Conservation (phyloP, 306 rosid genomes). For the Trifolium pratense region DNA sequence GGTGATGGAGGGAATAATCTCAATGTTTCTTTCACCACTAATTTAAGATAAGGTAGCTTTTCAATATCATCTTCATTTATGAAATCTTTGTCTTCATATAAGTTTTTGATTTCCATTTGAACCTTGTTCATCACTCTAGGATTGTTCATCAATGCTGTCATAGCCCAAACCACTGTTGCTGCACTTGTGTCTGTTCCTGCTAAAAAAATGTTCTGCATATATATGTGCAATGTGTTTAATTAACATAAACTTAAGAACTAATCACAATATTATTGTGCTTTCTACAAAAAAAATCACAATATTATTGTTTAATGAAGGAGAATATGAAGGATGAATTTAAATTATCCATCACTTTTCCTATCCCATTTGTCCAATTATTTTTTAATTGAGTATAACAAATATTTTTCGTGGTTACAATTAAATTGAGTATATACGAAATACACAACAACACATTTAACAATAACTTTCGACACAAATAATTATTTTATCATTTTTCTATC, state of each 20-base stretch:
- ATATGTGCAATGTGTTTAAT: not conserved
- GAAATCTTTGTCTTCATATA: constrained; percentile 35
- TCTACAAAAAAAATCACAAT: too few relatives aligned
- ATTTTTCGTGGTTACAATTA: too few relatives aligned
- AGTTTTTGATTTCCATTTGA: constrained; percentile 36
- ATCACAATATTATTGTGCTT: not conserved
- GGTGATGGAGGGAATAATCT: constrained; percentile 51
- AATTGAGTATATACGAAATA: too few relatives aligned
- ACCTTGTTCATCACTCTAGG: constrained; percentile 34
- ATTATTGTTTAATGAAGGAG: not conserved
- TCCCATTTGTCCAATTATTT: not conserved
- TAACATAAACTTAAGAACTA: not conserved
- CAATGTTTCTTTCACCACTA: constrained; percentile 47
- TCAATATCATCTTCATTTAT: constrained; percentile 48
- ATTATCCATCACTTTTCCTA: not conserved
- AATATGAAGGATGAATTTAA: not conserved
- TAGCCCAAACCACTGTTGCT: constrained; percentile 37
- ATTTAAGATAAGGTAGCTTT: constrained; percentile 44
- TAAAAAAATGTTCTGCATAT: constrained; percentile 45
- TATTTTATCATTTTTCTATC: too few relatives aligned
- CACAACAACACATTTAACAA: too few relatives aligned
- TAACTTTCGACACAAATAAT: too few relatives aligned
- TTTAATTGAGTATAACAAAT: too few relatives aligned
- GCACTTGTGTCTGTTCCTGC: constrained; percentile 52
- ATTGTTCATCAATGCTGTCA: constrained; percentile 44